phyloP scores from a whole-genome alignment of 208 protist species.

The Wallacemonas sp. region DNA sequence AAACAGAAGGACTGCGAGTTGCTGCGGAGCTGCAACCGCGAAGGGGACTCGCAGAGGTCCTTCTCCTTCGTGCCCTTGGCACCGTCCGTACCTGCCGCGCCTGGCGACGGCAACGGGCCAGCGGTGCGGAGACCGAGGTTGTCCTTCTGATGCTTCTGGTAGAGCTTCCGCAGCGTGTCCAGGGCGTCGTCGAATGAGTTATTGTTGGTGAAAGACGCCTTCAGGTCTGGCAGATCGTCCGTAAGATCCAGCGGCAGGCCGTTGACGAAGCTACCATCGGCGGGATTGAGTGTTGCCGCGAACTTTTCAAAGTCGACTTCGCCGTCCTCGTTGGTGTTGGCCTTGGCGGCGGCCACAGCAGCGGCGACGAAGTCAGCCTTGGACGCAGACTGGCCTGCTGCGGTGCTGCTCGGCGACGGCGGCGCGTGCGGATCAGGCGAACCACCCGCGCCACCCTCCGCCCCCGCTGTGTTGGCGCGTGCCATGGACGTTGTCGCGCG shows the following conservation, averaged over 20 bases:
- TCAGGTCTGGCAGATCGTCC: not conserved
- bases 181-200: constrained; percentile 47
- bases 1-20: constrained; percentile 22
- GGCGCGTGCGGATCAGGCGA: not conserved
- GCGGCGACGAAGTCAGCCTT: not conserved
- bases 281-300: constrained; percentile 48
- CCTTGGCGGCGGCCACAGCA: constrained; percentile 5
- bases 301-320: constrained; percentile 22
- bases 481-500: not conserved
- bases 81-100: not conserved
- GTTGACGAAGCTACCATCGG: constrained; percentile 52
- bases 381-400: not conserved
- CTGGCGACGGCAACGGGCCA: not conserved
- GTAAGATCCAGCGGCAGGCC: constrained; percentile 34
- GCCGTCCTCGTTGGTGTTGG: not conserved
- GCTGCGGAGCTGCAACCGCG: not conserved
- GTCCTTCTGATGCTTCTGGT: constrained; percentile 18
- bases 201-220: constrained; percentile 16
- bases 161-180: constrained; percentile 25
- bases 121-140: not conserved
- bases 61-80: not conserved
- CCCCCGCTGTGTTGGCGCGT: not conserved
- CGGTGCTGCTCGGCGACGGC: not conserved
- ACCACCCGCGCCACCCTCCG: too few relatives aligned
- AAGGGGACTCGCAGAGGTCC: not conserved